These are phyloP conservation scores for Kwoniella newhampshirensis DNA, from an alignment of 768 basidiomycete species.

Conservation along the genomic window DNA sequence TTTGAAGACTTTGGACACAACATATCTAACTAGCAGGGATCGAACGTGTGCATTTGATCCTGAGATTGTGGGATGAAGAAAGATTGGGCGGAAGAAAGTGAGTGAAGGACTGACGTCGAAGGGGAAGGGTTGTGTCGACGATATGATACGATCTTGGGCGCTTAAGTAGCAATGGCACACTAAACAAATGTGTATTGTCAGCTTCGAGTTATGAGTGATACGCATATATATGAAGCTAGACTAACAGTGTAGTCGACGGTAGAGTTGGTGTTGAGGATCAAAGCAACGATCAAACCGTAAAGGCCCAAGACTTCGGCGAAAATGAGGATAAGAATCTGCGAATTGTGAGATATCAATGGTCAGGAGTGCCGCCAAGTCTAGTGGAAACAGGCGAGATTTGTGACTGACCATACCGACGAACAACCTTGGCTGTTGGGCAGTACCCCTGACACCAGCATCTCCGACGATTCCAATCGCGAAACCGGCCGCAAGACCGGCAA, in stretches of 20 bases:
- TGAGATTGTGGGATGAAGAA: too few species aligned
- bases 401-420: conserved; percentile 78
- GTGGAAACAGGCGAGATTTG: not conserved
- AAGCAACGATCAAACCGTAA: conserved; percentile 91
- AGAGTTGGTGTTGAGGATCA: conserved; percentile 82
- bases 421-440: conserved; percentile 90
- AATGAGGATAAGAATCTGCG: conserved; percentile 90
- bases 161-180: conserved; percentile 26
- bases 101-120: too few species aligned
- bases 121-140: not conserved
- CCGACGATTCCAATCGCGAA: conserved; percentile 85
- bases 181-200: not conserved
- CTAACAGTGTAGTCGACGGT: conserved; percentile 41
- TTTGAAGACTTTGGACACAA: conserved; percentile 1
- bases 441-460: conserved; percentile 96
- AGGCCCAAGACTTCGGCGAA: conserved; percentile 73
- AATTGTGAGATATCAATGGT: not conserved
- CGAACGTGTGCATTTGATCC: not conserved
- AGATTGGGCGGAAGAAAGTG: conserved; percentile 2
- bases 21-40: not conserved
- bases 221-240: not conserved
- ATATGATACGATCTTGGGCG: not conserved
- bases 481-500: conserved; percentile 62
- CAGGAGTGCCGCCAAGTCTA: not conserved
- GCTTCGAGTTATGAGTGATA: not conserved